Evolutionary conservation across 2,329 filamentous ascomycete species (phyloP), one percentile per base, ranked within the genome.

Genomic region (Aspergillus hortae): DNA sequence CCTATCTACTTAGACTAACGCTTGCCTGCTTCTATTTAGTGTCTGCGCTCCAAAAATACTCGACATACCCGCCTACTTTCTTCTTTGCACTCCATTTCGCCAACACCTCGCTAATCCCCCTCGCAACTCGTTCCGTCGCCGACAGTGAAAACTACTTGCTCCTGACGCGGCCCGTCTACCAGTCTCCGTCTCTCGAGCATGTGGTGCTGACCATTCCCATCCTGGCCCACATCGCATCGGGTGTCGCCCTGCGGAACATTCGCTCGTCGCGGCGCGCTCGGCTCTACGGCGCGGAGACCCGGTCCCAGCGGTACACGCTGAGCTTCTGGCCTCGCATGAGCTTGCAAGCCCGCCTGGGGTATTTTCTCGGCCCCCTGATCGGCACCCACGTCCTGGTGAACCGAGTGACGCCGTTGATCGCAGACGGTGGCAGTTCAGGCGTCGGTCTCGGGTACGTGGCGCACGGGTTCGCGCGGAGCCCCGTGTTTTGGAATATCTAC

Each of bases 81-180:
- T 95, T 92, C 74, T 80, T 87, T 32, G 78, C 83, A 27, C 79
- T 94, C 52, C 91, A 95, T 74, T 77, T 94, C 56, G 80, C 85
- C 63, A 95, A 92, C 62, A 92, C 90, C 32, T 89, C 89, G 6
- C 69, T 95, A 41, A 86, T 95, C 58, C 91, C 90, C 0, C 82
- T 94, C 35, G 62, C 86, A 46, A 90, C 88, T 38, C 82, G 80
- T 52, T 90, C 88, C 43, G 82, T 94, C 6, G 76, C 86, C 7
- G 81, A 84, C 48, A 88, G 88, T 54, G 92, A 96, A 67, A 85
- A 85, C 46, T 95, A 91, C 71, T 85, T 97, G 45, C 86, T 97
- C 58, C 89, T 96, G 70, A 92, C 91, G 25, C 85, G 92, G 55
- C 92, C 95, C 45, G 85, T 94, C 70, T 97, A 97, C 76, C 92